Evolutionary conservation across 148 eudicot genomes (phyloP).

Genomic region (Gaultheria prostrata): DNA sequence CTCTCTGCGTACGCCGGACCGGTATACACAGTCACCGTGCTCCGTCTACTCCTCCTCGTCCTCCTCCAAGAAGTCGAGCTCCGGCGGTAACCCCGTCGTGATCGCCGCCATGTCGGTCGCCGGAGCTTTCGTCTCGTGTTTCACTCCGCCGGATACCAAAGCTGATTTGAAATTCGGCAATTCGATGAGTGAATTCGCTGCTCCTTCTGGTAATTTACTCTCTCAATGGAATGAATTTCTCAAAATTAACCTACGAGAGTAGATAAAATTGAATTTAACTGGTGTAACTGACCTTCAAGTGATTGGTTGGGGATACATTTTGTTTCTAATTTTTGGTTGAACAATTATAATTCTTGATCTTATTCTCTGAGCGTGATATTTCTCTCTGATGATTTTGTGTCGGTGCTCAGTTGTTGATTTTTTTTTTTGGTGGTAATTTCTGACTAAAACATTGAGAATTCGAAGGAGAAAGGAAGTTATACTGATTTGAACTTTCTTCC

Average conservation of each 20-base stretch:
- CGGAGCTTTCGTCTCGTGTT: slow-evolving; percentile 60
- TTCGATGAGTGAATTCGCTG: neutral
- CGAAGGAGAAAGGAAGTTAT: neutral
- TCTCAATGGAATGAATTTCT: neutral
- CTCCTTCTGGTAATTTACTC: slow-evolving; percentile 27
- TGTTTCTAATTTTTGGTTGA: neutral
- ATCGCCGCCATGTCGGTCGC: slow-evolving; percentile 51
- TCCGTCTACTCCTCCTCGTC: slow-evolving; percentile 34
- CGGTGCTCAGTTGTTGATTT: neutral
- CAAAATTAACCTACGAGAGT: neutral
- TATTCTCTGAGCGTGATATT: neutral
- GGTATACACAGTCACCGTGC: slow-evolving; percentile 17
- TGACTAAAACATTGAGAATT: neutral
- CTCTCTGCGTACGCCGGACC: slow-evolving; percentile 27
- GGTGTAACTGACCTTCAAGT: neutral
- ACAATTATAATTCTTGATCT: neutral
- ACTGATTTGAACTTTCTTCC: neutral
- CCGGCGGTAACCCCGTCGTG: slow-evolving; percentile 33
- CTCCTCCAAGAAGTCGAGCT: slow-evolving; percentile 38
- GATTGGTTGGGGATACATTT: neutral
- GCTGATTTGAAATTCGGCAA: slow-evolving; percentile 12
- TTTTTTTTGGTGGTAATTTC: neutral
- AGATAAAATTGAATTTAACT: too few species aligned
- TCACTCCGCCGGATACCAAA: slow-evolving; percentile 60
- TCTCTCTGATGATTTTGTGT: neutral